Evolutionary conservation across 2,329 filamentous ascomycete species (phyloP).

Genomic region (Aureobasidium sp.): DNA sequence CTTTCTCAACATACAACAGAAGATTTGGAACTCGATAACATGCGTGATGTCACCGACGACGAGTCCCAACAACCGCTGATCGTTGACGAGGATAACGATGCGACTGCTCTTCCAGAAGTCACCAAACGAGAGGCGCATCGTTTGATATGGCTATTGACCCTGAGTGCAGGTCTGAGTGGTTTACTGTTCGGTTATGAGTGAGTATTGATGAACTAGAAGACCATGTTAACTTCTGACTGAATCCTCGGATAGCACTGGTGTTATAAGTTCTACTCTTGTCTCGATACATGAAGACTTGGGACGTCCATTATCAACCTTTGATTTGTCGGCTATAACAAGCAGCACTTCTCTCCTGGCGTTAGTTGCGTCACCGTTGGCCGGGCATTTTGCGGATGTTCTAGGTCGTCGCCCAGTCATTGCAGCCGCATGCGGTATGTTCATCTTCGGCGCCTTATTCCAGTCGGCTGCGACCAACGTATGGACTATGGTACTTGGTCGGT

Average conservation of each 20-base stretch:
- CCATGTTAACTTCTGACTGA: not conserved
- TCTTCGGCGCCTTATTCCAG: constrained; percentile 59
- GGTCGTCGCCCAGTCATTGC: constrained; percentile 41
- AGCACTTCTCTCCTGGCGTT: constrained; percentile 51
- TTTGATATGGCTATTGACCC: constrained; percentile 36
- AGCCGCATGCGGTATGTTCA: constrained; percentile 57
- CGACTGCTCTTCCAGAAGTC: not conserved
- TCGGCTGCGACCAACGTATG: constrained; percentile 49
- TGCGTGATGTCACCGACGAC: not conserved
- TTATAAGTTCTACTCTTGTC: constrained; percentile 53
- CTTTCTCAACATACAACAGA: not conserved
- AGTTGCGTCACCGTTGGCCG: constrained; percentile 46
- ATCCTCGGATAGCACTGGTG: constrained; percentile 39
- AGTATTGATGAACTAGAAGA: not conserved
- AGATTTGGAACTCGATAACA: not conserved
- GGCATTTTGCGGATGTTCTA: constrained; percentile 41
- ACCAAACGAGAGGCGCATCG: not conserved
- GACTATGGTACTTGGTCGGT: constrained; percentile 59
- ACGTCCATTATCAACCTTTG: constrained; percentile 39
- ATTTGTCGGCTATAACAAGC: constrained; percentile 52
- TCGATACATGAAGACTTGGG: constrained; percentile 41
- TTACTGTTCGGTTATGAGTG: constrained; percentile 53
- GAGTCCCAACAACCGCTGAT: constrained; percentile 6
- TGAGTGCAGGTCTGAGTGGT: constrained; percentile 50
- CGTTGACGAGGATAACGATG: not conserved